A percentile compares a stretch with the other conserved stretches of the same genome.
These are phyloP conservation scores for Globisporangium alternatum DNA, from an alignment of 352 stramenopile species.

Conservation along the genomic window DNA sequence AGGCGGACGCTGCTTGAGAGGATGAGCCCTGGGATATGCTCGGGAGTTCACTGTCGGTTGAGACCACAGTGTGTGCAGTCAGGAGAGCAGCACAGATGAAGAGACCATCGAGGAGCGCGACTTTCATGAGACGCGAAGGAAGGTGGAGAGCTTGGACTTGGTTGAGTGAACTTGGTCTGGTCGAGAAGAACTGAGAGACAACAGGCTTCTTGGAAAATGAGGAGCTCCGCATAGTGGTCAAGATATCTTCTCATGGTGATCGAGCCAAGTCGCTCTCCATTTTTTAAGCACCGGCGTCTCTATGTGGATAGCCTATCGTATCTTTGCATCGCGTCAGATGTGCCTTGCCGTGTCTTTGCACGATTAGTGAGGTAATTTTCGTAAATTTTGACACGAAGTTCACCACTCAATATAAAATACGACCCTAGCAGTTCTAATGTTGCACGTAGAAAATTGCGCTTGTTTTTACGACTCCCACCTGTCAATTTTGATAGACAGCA, in stretches of 20 bases:
- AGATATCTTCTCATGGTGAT: too few relatives aligned
- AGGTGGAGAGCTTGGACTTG: background rate
- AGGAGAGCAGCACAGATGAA: conserved; percentile 9
- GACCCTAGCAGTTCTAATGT: too few relatives aligned
- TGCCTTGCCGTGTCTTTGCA: too few relatives aligned
- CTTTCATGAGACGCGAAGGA: conserved; percentile 8
- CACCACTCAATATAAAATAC: too few relatives aligned
- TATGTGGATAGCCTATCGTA: background rate
- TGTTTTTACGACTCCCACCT: too few relatives aligned
- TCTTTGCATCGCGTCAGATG: background rate
- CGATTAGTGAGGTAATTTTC: too few relatives aligned
- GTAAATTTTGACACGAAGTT: too few relatives aligned
- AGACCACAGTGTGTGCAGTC: conserved; percentile 24
- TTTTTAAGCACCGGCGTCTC: background rate
- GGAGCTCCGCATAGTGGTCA: too few relatives aligned
- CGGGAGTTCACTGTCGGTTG: conserved; percentile 15
- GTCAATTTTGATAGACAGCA: too few relatives aligned
- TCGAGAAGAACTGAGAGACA: background rate
- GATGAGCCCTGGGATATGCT: conserved; percentile 14
- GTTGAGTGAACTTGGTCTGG: conserved; percentile 29
- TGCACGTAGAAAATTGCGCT: too few relatives aligned
- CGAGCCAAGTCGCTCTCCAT: too few relatives aligned
- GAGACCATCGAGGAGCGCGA: conserved; percentile 6
- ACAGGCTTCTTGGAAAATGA: background rate
- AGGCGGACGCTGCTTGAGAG: background rate